phyloP scores from a whole-genome alignment of 2,329 filamentous ascomycete genomes.

The Colletotrichum lupini region DNA sequence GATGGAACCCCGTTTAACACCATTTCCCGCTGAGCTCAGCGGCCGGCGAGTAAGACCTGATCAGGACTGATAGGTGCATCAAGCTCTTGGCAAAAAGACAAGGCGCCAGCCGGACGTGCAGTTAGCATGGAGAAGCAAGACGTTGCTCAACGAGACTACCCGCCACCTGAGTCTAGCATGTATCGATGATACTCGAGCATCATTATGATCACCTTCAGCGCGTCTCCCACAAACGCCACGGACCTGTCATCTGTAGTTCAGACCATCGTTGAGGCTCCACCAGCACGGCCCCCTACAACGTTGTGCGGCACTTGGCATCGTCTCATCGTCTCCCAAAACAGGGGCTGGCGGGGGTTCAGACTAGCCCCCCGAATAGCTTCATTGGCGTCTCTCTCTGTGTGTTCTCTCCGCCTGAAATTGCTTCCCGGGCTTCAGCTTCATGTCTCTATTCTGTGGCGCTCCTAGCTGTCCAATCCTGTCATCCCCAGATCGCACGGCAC shows the following conservation, averaged over 20 bases:
- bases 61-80: background rate
- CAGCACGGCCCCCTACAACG: conserved; percentile 24
- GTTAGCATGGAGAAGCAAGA: background rate
- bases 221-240: background rate
- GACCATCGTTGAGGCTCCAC: conserved; percentile 6
- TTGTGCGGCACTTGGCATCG: conserved; percentile 34
- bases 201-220: background rate
- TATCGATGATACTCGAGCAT: background rate
- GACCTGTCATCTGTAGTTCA: conserved; percentile 32
- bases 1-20: no score
- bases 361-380: conserved; percentile 26
- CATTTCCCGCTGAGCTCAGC: no score
- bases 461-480: no score
- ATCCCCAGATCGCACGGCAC: conserved; percentile 15
- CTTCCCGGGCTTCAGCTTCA: background rate
- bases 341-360: conserved; percentile 6
- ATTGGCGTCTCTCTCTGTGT: background rate
- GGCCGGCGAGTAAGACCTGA: no score
- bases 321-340: conserved; percentile 33
- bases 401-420: background rate
- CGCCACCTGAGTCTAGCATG: background rate
- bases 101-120: background rate
- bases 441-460: background rate
- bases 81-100: background rate
- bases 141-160: background rate